phyloP scores from a whole-genome alignment of 1,284 basidiomycete species.

The Coniferiporia weirii region DNA sequence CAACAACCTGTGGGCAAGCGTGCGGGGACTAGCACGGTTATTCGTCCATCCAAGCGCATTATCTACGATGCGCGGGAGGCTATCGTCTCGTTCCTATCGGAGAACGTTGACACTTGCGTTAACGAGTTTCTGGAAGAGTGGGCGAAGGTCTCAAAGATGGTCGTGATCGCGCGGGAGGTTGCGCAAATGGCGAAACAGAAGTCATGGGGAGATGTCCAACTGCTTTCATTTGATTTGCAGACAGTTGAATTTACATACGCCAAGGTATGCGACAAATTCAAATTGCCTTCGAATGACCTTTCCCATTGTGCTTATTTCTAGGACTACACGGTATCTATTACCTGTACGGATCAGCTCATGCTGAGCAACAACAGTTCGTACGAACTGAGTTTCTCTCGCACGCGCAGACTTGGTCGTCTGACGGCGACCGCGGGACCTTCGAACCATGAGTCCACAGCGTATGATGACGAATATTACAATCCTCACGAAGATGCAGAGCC shows the following conservation, averaged over 20 bases:
- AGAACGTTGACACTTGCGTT: constrained; percentile 82
- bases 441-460: constrained; percentile 23
- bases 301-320: constrained; percentile 22
- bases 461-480: constrained; percentile 37
- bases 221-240: constrained; percentile 84
- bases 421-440: constrained; percentile 23
- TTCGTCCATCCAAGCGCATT: constrained; percentile 75
- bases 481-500: constrained; percentile 72
- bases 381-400: constrained; percentile 65
- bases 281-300: no score
- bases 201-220: constrained; percentile 64
- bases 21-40: constrained; percentile 55
- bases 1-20: constrained; percentile 76
- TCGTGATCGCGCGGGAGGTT: constrained; percentile 87
- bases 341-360: constrained; percentile 66
- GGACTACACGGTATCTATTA: constrained; percentile 72
- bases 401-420: constrained; percentile 23
- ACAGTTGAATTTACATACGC: constrained; percentile 85
- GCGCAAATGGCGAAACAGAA: constrained; percentile 73
- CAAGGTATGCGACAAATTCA: constrained; percentile 32
- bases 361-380: constrained; percentile 55
- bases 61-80: constrained; percentile 83
- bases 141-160: constrained; percentile 87
- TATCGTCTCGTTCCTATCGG: constrained; percentile 80
- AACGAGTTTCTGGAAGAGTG: constrained; percentile 87